Conservation (phyloP, 2,329 filamentous ascomycete genomes). For the Claviceps purpurea region DNA sequence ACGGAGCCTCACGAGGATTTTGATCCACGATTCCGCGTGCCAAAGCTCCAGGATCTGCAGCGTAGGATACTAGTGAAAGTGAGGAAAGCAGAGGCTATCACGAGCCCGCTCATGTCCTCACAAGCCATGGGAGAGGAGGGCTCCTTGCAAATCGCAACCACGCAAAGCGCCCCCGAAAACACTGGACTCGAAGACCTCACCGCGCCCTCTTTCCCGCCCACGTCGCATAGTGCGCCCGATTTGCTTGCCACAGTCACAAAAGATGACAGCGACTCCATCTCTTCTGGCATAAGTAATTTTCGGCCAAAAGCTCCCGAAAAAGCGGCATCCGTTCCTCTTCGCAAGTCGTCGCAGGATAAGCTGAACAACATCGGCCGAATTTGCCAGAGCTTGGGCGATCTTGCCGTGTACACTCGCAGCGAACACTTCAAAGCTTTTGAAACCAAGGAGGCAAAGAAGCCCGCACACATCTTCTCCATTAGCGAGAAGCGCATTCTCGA, state of each 20-base stretch:
- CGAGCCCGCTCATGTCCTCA: conserved; percentile 7
- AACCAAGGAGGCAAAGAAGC: conserved; percentile 45
- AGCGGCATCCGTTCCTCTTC: neutral
- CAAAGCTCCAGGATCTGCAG: conserved; percentile 56
- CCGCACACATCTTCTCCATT: conserved; percentile 72
- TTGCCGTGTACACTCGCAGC: conserved; percentile 79
- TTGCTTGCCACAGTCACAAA: conserved; percentile 14
- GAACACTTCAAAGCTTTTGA: conserved; percentile 66
- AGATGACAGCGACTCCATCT: conserved; percentile 23
- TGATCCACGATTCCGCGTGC: conserved; percentile 43
- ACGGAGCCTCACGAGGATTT: conserved; percentile 39
- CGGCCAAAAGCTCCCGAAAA: conserved; percentile 5
- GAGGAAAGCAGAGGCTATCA: conserved; percentile 40
- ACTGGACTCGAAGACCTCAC: neutral
- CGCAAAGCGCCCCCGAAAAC: conserved; percentile 13
- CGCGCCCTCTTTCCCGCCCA: neutral
- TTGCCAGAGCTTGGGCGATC: conserved; percentile 53
- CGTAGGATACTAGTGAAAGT: conserved; percentile 78
- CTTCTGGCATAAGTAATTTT: conserved; percentile 31
- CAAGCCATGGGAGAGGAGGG: neutral
- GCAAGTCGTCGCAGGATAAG: conserved; percentile 9
- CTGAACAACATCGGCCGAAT: conserved; percentile 44
- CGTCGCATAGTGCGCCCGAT: conserved; percentile 11
- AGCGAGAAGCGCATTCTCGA: conserved; percentile 62
- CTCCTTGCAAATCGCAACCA: conserved; percentile 8